Evolutionary conservation across 345 rosid species (phyloP).

Genomic region (Eucalyptus lansdowneana): DNA sequence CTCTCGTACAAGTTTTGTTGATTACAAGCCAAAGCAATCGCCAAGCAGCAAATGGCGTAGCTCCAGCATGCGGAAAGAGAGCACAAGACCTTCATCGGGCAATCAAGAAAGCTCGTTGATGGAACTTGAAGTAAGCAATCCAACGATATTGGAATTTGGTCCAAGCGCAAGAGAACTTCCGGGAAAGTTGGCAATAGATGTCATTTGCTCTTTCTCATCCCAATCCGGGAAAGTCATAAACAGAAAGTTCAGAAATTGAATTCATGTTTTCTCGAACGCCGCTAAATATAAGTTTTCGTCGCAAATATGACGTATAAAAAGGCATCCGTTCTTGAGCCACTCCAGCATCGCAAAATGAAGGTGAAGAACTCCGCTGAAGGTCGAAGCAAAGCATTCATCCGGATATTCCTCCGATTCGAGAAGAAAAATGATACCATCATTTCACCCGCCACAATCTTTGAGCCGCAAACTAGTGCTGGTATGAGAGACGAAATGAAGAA

Average conservation of each 20-base stretch:
- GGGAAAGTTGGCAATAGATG: not conserved
- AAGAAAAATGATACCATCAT: not conserved
- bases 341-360: not conserved
- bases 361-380: not conserved
- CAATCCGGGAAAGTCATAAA: not conserved
- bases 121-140: not conserved
- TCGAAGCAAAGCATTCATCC: not conserved
- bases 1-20: not conserved
- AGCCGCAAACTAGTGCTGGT: not conserved
- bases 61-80: not conserved
- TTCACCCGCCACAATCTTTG: not conserved
- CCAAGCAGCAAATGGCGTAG: not conserved
- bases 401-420: not conserved
- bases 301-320: rapidly evolving
- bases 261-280: not conserved
- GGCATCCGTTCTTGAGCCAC: not conserved
- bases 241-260: not conserved
- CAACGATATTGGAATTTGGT: not conserved
- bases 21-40: not conserved
- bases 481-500: not conserved
- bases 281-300: not conserved
- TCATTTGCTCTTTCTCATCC: not conserved
- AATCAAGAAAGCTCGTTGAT: not conserved
- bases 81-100: not conserved
- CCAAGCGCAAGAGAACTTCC: not conserved